Conservation (phyloP, 345 rosid species). For the Rubroshorea leprosula region DNA sequence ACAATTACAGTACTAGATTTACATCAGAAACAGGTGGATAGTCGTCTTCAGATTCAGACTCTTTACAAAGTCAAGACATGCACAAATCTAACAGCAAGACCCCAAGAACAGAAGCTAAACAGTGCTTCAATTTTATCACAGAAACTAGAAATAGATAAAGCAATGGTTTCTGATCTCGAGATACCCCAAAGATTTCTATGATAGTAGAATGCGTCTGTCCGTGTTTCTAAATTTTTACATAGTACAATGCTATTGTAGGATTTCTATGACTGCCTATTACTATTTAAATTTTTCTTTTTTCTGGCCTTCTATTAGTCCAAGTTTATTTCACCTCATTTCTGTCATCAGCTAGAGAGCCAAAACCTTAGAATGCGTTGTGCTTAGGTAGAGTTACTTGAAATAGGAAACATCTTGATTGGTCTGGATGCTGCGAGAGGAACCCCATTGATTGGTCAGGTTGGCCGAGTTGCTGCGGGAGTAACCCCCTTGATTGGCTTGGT, state of each 20-base stretch:
- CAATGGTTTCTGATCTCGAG: conserved; percentile 16
- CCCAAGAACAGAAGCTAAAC: conserved; percentile 19
- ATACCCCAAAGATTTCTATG: no score
- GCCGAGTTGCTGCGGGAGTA: background rate
- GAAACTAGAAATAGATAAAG: no score
- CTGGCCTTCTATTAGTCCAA: no score
- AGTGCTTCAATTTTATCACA: conserved; percentile 21
- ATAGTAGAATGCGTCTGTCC: conserved; percentile 9
- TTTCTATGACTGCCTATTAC: conserved; percentile 19
- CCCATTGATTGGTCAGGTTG: background rate
- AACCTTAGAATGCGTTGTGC: no score
- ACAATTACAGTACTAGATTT: conserved; percentile 20
- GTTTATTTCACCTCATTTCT: no score
- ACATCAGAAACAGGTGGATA: conserved; percentile 24
- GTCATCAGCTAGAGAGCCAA: no score
- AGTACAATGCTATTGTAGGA: conserved; percentile 7
- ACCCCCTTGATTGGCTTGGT: background rate
- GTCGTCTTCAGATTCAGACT: conserved; percentile 19
- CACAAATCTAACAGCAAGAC: conserved; percentile 25
- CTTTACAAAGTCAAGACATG: conserved; percentile 30
- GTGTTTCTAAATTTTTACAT: conserved; percentile 9
- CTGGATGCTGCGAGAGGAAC: background rate
- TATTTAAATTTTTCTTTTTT: background rate
- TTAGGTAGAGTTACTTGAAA: conserved; percentile 20
- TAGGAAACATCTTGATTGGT: conserved; percentile 39